Evolutionary conservation across 352 stramenopile genomes (phyloP), one percentile per base, ranked within the genome.

Genomic region (Globisporangium orthogonon): DNA sequence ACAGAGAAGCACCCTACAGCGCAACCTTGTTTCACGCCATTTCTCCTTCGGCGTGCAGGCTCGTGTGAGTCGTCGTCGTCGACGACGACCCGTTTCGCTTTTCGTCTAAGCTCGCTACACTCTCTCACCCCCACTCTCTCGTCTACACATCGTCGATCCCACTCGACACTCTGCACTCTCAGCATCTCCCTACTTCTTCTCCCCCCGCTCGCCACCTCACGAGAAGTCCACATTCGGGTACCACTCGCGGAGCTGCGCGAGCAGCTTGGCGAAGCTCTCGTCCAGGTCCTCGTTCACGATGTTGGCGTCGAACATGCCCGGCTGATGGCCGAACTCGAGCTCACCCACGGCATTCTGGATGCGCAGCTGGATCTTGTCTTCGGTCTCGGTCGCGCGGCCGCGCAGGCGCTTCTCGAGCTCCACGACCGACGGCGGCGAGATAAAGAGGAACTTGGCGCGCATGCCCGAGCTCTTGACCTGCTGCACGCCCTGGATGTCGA

Each of bases 401-500:
- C 96, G 92, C 49, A 99, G 72, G 33, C 97, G 81, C 61, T 86
- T 75, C 78, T 99, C 96, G 9, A 99, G 76, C 60, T 95, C 86
- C 50, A 91, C 90, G 70, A 98, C 92, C 14, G 87, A 98, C 3
- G 96, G 96, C 37, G 97, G 96, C 48, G 94, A 80, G 66, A 99
- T 97, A 65, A 99, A 99, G 37, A 99, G 74, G 66, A 93, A 99
- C 56, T 98, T 95, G 46, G 90, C 84, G 31, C 78, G 57, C n/a
- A 98, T 68, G n/a, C 80, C 74, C 33, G 81, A 83, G 65, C 69
- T 66, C 66, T 95, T 98, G 29, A 99, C 94, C 62, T 91, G 93
- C 66, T 97, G 81, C 17, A 98, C 96, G 35, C 97, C 97, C 71
- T 99, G 96, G 50, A 99, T 90, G 65, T 99, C 97, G 58, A 99